Base-by-base conservation (phyloP, 768 basidiomycete genomes). In the Trametes meyenii region DNA sequence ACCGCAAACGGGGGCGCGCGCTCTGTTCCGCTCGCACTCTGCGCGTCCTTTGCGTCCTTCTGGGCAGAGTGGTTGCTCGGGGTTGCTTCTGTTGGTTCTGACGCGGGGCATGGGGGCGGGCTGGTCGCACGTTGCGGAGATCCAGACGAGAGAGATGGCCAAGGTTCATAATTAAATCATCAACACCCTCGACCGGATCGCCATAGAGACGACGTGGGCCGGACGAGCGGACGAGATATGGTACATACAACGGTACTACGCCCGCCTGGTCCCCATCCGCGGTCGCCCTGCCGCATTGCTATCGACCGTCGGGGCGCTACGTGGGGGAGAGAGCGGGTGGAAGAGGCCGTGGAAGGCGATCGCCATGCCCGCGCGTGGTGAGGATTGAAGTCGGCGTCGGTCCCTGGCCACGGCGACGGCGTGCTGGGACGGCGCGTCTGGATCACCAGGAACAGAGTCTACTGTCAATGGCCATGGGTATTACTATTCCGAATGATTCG, bases 161-260 rank as follows among this genome's bases (percentile, higher is more conserved):
- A 62, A 56, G 55, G 54, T 51, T 51, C 57, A 51, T 43, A 52
- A 62, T 62, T 56, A 62, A 62, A 50, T 62, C 55, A 62, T 62
- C 54, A 56, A 57, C 33, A 14, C 40, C 39, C 53, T 39, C 48
- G 50, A 35, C 53, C 43, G 40, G 29, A 62, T 62, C 50, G 43
- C 61, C 61, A 62, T 62, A 62, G 61, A 56, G 55, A 62, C 61
- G 49, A 23, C 21, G 16, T 7, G 42, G 24, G 8, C 29, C 40
- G 29, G 29, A 33, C 4, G 29, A 33, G 29, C 29, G 29, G 45
- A n/a, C 39, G 45, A 46, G 11, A n/a, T n/a, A n/a, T n/a, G n/a
- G n/a, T n/a, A n/a, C n/a, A n/a, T n/a, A n/a, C n/a, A n/a, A n/a
- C n/a, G n/a, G n/a, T n/a, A n/a, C 10, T 23, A 13, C 21, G 11